phyloP scores from a whole-genome alignment of 2,329 filamentous ascomycete species.

The Colletotrichum abscissum region DNA sequence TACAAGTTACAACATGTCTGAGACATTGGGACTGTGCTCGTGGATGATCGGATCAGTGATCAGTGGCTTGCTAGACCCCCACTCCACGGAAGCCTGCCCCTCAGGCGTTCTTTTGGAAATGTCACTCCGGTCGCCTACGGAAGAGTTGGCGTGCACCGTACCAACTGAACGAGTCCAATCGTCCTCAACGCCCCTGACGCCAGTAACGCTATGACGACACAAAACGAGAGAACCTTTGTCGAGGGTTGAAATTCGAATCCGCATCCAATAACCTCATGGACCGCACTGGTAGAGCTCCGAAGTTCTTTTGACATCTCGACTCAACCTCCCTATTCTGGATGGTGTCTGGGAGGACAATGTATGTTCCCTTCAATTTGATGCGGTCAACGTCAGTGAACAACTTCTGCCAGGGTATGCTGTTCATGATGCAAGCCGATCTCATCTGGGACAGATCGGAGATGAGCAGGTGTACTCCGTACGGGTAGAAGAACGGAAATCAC shows the following conservation, averaged over 20 bases:
- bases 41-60: conserved; percentile 22
- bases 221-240: not conserved
- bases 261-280: not conserved
- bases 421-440: conserved; percentile 15
- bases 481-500: not conserved
- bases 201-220: not conserved
- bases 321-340: not conserved
- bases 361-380: not conserved
- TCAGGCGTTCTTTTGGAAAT: conserved; percentile 4
- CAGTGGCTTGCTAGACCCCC: conserved; percentile 13
- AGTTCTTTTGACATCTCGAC: not conserved
- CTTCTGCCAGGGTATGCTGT: not conserved
- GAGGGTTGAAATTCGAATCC: not conserved
- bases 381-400: not conserved
- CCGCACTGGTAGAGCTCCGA: not conserved
- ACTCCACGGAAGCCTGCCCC: conserved; percentile 7
- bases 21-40: conserved; percentile 16
- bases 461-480: not conserved
- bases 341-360: no score
- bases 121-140: conserved; percentile 2
- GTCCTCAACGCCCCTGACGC: not conserved
- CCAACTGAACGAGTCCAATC: not conserved
- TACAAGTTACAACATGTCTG: not conserved
- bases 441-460: conserved; percentile 18
- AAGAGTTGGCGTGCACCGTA: not conserved